Base-by-base conservation (phyloP, 1,139 yeast species). In the Candida sp. region DNA sequence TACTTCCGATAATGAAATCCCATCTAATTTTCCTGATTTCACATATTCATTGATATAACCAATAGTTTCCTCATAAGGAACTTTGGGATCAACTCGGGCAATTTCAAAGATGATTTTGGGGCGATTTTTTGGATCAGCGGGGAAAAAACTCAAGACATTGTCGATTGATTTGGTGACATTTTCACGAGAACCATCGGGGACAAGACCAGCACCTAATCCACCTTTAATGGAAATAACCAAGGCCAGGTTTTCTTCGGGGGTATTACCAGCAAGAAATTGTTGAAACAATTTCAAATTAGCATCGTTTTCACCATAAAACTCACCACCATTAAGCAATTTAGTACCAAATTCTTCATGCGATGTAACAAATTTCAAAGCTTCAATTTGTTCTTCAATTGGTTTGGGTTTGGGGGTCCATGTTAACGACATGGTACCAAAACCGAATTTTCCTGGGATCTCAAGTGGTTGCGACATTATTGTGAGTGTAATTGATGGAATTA, bases 1-100 rank as follows among this genome's bases (percentile, higher is more conserved):
- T 22, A 82, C 88, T 61, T 89, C 96, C 41, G 89, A 81, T 41
- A 89, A 66, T 0, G 87, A 82, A 45, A 85, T 75, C 9, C 86
- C 89, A 44, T 80, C 82, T 50, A 87, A 72, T 32, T 63, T 67
- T 15, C 89, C 89, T 8, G 63, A 54, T 41, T 79, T 74, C 25
- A 83, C 75, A 49, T 68, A 74, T 29, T 79, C 80, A 41, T 73
- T 68, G 47, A 83, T 67, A 45, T 73, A 73, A 21, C 68, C 66
- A 39, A 83, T 62, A 0, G 82, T 73, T 30, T 79, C 75, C 22
- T 75, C 78, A 39, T 72, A 61, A 1, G 83, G 75, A 35, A 64
- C 70, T 0, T 57, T 64, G 5, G 64, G 63, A 53, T 85, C 90
- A 34, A 85, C 72, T 57, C 97, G 79, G 3, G 93, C 87, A 38